phyloP scores from a whole-genome alignment of 2,329 filamentous ascomycete genomes.

The Talaromyces sp. region DNA sequence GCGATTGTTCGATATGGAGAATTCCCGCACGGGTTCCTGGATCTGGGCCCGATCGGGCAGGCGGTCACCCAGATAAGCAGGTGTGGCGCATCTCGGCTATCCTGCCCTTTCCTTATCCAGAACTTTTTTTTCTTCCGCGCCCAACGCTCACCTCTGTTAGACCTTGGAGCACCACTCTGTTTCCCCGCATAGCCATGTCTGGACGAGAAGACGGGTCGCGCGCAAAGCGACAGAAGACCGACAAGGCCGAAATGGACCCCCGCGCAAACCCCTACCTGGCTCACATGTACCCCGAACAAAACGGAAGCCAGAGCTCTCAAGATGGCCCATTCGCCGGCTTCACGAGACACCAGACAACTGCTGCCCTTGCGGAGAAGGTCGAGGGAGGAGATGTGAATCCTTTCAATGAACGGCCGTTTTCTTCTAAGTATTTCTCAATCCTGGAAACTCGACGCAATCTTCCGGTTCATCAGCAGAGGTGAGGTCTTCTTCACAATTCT shows the following conservation, averaged over 20 bases:
- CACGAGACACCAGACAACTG: slow-evolving; percentile 74
- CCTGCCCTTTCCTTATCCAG: slow-evolving; percentile 8
- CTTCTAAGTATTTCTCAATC: slow-evolving; percentile 83
- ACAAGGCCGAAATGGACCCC: slow-evolving; percentile 45
- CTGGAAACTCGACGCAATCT: slow-evolving; percentile 76
- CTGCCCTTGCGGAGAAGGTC: slow-evolving; percentile 63
- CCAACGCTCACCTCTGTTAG: not conserved
- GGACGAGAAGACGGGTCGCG: slow-evolving; percentile 46
- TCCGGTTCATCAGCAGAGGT: slow-evolving; percentile 88
- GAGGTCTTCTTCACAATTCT: slow-evolving; percentile 22
- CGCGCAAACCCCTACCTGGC: slow-evolving; percentile 81
- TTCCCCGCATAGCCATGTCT: slow-evolving; percentile 42
- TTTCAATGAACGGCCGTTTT: slow-evolving; percentile 74
- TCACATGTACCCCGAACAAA: slow-evolving; percentile 67
- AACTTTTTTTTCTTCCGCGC: slow-evolving; percentile 17
- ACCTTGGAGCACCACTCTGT: not conserved
- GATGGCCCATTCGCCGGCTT: slow-evolving; percentile 59
- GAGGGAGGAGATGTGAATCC: slow-evolving; percentile 82
- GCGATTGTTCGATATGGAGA: slow-evolving; percentile 1
- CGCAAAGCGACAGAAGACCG: slow-evolving; percentile 53
- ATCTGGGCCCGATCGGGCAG: slow-evolving; percentile 1
- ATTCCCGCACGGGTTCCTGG: slow-evolving; percentile 10
- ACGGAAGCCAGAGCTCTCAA: slow-evolving; percentile 22
- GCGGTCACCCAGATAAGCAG: slow-evolving; percentile 13
- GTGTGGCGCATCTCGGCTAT: not conserved